A percentile compares a stretch with the other conserved stretches of the same genome.
Evolutionary conservation across 1,284 basidiomycete species (phyloP).

Genomic region (Xerocomus cyaneibrunnescens): DNA sequence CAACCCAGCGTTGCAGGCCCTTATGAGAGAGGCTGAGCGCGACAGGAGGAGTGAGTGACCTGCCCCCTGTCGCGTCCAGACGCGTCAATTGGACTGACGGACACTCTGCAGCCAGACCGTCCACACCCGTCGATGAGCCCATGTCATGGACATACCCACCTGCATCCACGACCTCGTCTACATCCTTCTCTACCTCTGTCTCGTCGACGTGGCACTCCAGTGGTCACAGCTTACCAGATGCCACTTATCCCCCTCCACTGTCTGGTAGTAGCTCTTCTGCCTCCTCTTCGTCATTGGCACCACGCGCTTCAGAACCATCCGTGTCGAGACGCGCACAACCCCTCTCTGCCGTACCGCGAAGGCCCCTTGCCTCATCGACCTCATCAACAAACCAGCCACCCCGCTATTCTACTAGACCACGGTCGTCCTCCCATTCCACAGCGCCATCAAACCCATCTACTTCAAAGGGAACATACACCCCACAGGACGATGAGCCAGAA

Average conservation of each 20-base stretch:
- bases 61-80: not conserved
- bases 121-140: constrained; percentile 11
- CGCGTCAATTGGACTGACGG: constrained; percentile 3
- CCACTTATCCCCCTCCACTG: constrained; percentile 6
- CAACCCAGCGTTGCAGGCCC: constrained; percentile 26
- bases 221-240: constrained; percentile 3
- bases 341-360: constrained; percentile 7
- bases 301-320: not conserved
- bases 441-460: not conserved
- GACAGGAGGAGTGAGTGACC: constrained; percentile 24
- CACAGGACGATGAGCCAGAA: constrained; percentile 22
- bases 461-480: constrained; percentile 3
- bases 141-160: constrained; percentile 19
- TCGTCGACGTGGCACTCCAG: constrained; percentile 12
- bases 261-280: constrained; percentile 6
- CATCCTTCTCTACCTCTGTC: constrained; percentile 3
- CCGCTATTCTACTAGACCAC: constrained; percentile 9
- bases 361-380: constrained; percentile 21
- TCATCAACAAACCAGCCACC: constrained; percentile 19
- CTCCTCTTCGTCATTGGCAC: constrained; percentile 5
- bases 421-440: constrained; percentile 25
- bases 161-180: constrained; percentile 7
- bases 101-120: constrained; percentile 18
- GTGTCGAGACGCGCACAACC: constrained; percentile 11
- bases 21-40: constrained; percentile 28